Evolutionary conservation across 768 basidiomycete genomes (phyloP), one percentile per base, ranked within the genome.

Genomic region (Phylloporus rhodoxanthus): DNA sequence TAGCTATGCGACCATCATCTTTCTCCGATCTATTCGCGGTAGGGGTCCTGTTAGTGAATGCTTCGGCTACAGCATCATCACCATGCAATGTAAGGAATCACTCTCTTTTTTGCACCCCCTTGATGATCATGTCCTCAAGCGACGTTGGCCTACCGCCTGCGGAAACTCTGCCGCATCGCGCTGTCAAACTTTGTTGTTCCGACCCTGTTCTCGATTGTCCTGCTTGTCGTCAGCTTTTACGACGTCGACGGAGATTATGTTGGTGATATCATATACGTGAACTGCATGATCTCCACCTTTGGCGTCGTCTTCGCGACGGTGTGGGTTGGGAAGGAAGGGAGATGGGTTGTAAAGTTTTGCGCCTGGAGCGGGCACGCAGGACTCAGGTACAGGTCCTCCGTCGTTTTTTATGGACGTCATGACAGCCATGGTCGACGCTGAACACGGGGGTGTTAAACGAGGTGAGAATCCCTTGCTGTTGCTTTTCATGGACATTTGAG

Each of bases 111-210:
- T 14, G 29, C 14, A 19, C 14, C 5, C 11, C 14, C 29, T 33
- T 14, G 30, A 21, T 30, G 30, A 15, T 20, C 14, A 20, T 28
- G 19, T n/a, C 15, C 19, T 37, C 26, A 14, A 61, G 60, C 39
- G n/a, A 50, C 52, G 4, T 48, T 58, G 9, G 23, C 57, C 13
- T 11, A 25, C 15, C 58, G 61, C 36, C 32, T 60, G 14, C 51
- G 37, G 4, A 58, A 26, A 20, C 50, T 65, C 13, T 57, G 46
- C 42, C 56, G 52, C 25, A 45, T 65, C 1, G 59, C 64, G 2
- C 53, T 59, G 34, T 62, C 66, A 7, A 65, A 64, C 45, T 67
- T 67, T 44, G 45, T 62, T n/a, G 54, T 64, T 17, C 66, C 66
- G 1, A 56, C 55, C n/a, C 20, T 67, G 17, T 43, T 43, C 42